Conservation (phyloP, 2,329 filamentous ascomycete species). For the Colletotrichum agaves region DNA sequence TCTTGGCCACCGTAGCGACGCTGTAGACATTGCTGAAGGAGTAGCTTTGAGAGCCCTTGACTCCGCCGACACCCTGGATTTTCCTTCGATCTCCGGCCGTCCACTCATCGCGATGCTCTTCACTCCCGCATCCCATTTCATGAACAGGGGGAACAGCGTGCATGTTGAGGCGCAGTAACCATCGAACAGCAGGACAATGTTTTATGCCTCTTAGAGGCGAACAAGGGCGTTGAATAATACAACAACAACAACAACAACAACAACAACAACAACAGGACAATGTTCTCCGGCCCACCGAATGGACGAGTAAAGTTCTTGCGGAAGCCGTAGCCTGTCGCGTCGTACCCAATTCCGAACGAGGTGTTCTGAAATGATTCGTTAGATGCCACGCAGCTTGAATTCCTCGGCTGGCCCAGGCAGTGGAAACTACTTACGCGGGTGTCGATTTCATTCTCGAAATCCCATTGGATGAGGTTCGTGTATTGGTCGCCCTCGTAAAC, state of each 20-base stretch:
- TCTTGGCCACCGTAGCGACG: slow-evolving; percentile 40
- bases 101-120: slow-evolving; percentile 25
- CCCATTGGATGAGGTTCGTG: slow-evolving; percentile 62
- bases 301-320: slow-evolving; percentile 60
- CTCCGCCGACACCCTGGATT: slow-evolving; percentile 55
- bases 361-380: slow-evolving; percentile 41
- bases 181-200: slow-evolving; percentile 68
- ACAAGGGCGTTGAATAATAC: too few relatives aligned
- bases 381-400: too few relatives aligned
- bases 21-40: slow-evolving; percentile 44
- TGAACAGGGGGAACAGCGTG: slow-evolving; percentile 43
- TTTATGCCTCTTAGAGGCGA: too few relatives aligned
- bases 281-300: slow-evolving; percentile 64
- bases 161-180: slow-evolving; percentile 70
- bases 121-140: slow-evolving; percentile 17
- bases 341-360: slow-evolving; percentile 54
- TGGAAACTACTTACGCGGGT: slow-evolving; percentile 41
- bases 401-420: too few relatives aligned
- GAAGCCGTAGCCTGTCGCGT: slow-evolving; percentile 61
- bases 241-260: too few relatives aligned
- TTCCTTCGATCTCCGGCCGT: slow-evolving; percentile 46
- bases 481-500: slow-evolving; percentile 46
- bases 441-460: slow-evolving; percentile 55
- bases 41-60: slow-evolving; percentile 58
- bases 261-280: slow-evolving; percentile 67